A percentile compares a stretch with the other conserved stretches of the same genome.
Conservation (phyloP, 495 filamentous ascomycete species). For the Neurospora intermedia region DNA sequence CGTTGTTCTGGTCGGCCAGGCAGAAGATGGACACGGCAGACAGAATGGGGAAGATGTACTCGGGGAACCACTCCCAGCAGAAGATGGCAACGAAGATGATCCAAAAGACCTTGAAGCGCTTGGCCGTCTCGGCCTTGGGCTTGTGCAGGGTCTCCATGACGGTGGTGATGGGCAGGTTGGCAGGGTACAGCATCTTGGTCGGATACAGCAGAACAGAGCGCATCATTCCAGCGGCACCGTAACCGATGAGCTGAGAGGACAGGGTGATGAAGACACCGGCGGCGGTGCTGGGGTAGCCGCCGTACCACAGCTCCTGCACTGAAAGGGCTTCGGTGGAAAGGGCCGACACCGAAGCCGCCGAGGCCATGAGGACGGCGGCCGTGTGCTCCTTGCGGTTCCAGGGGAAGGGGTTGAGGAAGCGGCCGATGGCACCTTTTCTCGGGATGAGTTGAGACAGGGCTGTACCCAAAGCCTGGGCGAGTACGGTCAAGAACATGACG, state of each 20-base stretch:
- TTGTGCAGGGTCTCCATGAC: constrained; percentile 34
- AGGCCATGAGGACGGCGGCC: constrained; percentile 31
- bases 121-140: constrained; percentile 23
- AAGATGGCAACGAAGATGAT: constrained; percentile 28
- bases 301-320: constrained; percentile 37
- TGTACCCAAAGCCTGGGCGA: constrained; percentile 7
- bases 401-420: constrained; percentile 27
- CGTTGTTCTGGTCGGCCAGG: constrained; percentile 37
- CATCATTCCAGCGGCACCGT: constrained; percentile 42
- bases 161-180: constrained; percentile 28
- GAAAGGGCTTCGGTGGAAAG: constrained; percentile 27
- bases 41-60: constrained; percentile 43
- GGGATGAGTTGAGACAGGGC: background rate
- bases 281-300: constrained; percentile 20
- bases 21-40: constrained; percentile 47
- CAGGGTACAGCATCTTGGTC: constrained; percentile 37
- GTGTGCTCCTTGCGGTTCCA: constrained; percentile 39
- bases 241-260: constrained; percentile 40
- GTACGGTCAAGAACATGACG: constrained; percentile 32
- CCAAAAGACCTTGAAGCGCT: constrained; percentile 31
- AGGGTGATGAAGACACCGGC: constrained; percentile 33
- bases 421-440: constrained; percentile 15
- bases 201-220: constrained; percentile 44
- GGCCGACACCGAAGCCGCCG: constrained; percentile 28
- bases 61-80: constrained; percentile 44